A percentile compares a stretch with the other conserved stretches of the same genome.
phyloP scores from a whole-genome alignment of 257 asterid species.

The Lycium barbarum region DNA sequence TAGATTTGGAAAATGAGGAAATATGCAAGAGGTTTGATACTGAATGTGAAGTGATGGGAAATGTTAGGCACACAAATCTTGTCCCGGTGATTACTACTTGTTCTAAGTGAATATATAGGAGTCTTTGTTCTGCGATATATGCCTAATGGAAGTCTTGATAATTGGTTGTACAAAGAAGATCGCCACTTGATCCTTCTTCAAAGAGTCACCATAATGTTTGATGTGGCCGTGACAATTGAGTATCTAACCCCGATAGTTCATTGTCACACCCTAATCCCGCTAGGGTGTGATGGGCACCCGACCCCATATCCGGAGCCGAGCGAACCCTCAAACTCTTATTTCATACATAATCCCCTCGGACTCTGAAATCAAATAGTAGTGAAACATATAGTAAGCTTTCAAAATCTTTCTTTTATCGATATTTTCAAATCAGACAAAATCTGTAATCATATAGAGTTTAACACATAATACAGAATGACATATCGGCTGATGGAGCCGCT shows the following conservation, averaged over 20 bases:
- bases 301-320: too few species aligned
- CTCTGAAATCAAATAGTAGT: too few species aligned
- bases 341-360: too few species aligned
- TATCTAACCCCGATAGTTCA: slow-evolving; percentile 45
- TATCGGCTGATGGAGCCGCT: too few species aligned
- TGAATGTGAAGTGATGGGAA: slow-evolving; percentile 43
- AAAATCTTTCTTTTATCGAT: too few species aligned
- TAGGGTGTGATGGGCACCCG: too few species aligned
- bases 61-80: slow-evolving; percentile 45
- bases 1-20: slow-evolving; percentile 36
- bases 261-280: too few species aligned
- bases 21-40: slow-evolving; percentile 39
- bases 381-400: too few species aligned
- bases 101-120: slow-evolving; percentile 33
- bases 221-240: slow-evolving; percentile 48
- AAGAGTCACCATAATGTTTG: slow-evolving; percentile 39
- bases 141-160: slow-evolving; percentile 48
- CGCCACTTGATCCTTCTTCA: slow-evolving; percentile 31
- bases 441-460: too few species aligned
- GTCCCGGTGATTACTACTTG: slow-evolving; percentile 45
- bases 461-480: too few species aligned
- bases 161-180: slow-evolving; percentile 38
- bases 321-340: too few species aligned
- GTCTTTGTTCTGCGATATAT: slow-evolving; percentile 44
- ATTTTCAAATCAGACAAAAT: too few species aligned